Conservation (phyloP, 805 yeast genomes). For the Yamadazyma kitorensis region DNA sequence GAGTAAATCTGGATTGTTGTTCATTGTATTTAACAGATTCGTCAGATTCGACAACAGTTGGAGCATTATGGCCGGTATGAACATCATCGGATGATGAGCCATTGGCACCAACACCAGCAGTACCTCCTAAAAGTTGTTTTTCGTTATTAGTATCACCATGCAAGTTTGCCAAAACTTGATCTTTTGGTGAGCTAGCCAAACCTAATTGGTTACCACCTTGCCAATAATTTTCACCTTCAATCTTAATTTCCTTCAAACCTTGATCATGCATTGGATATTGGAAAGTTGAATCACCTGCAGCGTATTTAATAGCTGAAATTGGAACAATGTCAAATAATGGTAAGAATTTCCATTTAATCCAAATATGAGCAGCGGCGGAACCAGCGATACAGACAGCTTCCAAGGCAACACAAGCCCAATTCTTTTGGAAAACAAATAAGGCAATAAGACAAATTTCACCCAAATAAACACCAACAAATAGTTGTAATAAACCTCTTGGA, state of each 20-base stretch:
- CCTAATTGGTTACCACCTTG: slow-evolving; percentile 44
- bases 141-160: background rate
- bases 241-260: slow-evolving; percentile 56
- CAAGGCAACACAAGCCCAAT: slow-evolving; percentile 75
- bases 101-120: slow-evolving; percentile 6
- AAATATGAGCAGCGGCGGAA: slow-evolving; percentile 59
- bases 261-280: slow-evolving; percentile 64
- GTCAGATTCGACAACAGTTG: slow-evolving; percentile 8
- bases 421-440: slow-evolving; percentile 70
- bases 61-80: slow-evolving; percentile 10
- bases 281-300: slow-evolving; percentile 40
- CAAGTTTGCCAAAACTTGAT: slow-evolving; percentile 17
- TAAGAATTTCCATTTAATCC: slow-evolving; percentile 54
- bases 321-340: slow-evolving; percentile 71
- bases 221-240: slow-evolving; percentile 49
- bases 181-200: slow-evolving; percentile 14
- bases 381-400: slow-evolving; percentile 59
- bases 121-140: too few relatives aligned
- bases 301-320: slow-evolving; percentile 54
- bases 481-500: slow-evolving; percentile 68
- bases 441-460: slow-evolving; percentile 70
- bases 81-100: slow-evolving; percentile 5
- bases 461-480: slow-evolving; percentile 68
- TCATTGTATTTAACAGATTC: slow-evolving; percentile 4
- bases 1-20: slow-evolving; percentile 14